A percentile compares a stretch with the other conserved stretches of the same genome.
Evolutionary conservation across 495 filamentous ascomycete species (phyloP).

Genomic region (Aspergillus egyptiacus): DNA sequence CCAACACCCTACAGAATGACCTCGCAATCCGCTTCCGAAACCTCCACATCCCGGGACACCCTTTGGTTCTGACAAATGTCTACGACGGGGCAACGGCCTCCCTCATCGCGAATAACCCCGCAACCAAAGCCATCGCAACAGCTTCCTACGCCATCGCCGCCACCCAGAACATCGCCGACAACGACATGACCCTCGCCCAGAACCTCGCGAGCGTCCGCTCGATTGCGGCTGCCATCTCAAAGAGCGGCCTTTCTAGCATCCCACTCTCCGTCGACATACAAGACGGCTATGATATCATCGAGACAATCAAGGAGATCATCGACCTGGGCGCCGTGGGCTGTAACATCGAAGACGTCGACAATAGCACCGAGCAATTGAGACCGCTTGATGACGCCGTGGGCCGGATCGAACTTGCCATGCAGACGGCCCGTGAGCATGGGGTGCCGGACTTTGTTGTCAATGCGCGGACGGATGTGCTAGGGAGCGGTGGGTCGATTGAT

Average conservation of each 20-base stretch:
- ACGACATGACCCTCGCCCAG: slow-evolving; percentile 38
- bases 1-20: slow-evolving; percentile 13
- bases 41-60: slow-evolving; percentile 44
- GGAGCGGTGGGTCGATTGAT: slow-evolving; percentile 26
- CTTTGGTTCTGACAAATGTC: slow-evolving; percentile 49
- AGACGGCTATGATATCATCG: slow-evolving; percentile 44
- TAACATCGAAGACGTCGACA: slow-evolving; percentile 47
- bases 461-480: slow-evolving; percentile 40
- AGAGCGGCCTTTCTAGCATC: slow-evolving; percentile 15
- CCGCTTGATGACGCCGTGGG: slow-evolving; percentile 29
- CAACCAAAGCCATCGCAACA: slow-evolving; percentile 46
- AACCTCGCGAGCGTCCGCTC: slow-evolving; percentile 66
- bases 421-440: slow-evolving; percentile 30
- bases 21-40: slow-evolving; percentile 17
- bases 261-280: slow-evolving; percentile 49
- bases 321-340: slow-evolving; percentile 43
- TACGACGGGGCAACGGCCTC: slow-evolving; percentile 44
- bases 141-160: slow-evolving; percentile 46
- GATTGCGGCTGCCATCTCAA: slow-evolving; percentile 59
- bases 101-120: slow-evolving; percentile 34
- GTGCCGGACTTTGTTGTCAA: slow-evolving; percentile 48
- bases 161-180: slow-evolving; percentile 36
- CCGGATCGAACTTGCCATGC: slow-evolving; percentile 31
- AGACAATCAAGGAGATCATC: slow-evolving; percentile 32
- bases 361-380: slow-evolving; percentile 24